Base-by-base conservation (phyloP, 352 stramenopile species). In the Thalassiosira livingstoniorum region DNA sequence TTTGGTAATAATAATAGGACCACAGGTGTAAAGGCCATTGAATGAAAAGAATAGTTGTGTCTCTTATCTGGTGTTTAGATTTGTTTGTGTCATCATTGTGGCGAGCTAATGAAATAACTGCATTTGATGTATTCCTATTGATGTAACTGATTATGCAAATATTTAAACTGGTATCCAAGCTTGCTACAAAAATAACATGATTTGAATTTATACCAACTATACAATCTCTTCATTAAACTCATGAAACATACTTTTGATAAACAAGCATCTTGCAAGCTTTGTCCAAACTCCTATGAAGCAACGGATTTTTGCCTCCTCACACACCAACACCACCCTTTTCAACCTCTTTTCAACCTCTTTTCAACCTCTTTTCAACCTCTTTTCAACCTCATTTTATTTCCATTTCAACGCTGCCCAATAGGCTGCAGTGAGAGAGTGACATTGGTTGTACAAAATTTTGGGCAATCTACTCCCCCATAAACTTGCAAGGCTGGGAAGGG, bases 371-470 rank as follows among this genome's bases (percentile, higher is more conserved):
- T 75, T 7, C 87, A 58, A 25, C 65, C 64, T 60, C 87, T 79
- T 11, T 43, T 79, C 29, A 63, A 15, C 29, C 72, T 69, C 35
- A 90, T 90, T 23, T 60, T 73, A 35, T 45, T 87, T 87, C 51
- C 75, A 63, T 67, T 78, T 82, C 2, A 90, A 31, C 23, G 75
- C 78, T 66, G 39, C 68, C 70, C 66, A 81, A 57, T 90, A 90
- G 27, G 83, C 62, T 29, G 55, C 31, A 39, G 71, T 43, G 7
- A 62, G 23, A 37, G 76, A 75, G 39, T 78, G 29, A 27, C 42
- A 35, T 23, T 78, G 35, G 32, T 85, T 85, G 63, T 88, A 88
- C 37, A 51, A 43, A 23, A 88, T 70, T 32, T 42, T 18, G n/a
- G 82, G 82, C 11, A 75, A 65, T 71, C 73, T 71, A 51, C 57